Conservation (phyloP, 108 stramenopile species). For the Mediolabrus comicus region DNA sequence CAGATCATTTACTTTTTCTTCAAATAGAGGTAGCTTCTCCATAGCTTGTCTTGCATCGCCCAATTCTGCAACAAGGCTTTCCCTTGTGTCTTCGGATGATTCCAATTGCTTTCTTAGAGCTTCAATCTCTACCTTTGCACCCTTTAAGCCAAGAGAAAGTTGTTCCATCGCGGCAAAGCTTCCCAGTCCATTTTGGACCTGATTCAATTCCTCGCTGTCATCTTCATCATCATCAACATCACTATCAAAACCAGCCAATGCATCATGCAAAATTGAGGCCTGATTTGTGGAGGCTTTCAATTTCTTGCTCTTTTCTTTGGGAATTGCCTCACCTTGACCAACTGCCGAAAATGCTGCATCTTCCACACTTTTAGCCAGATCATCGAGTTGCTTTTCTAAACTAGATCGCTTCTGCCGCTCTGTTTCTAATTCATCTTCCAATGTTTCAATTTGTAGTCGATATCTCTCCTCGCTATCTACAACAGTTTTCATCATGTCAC, state of each 20-base stretch:
- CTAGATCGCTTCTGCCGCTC: constrained; percentile 61
- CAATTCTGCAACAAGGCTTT: constrained; percentile 59
- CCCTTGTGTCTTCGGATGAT: constrained; percentile 63
- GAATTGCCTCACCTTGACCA: constrained; percentile 1
- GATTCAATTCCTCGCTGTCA: constrained; percentile 28
- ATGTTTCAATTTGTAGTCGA: constrained; percentile 55
- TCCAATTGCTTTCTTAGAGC: constrained; percentile 54
- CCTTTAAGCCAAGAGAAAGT: constrained; percentile 66
- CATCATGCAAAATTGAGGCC: constrained; percentile 70
- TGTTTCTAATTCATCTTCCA: constrained; percentile 55
- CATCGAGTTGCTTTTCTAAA: constrained; percentile 64
- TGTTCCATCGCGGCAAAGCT: constrained; percentile 82
- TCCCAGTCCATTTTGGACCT: constrained; percentile 24
- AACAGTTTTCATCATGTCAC: constrained; percentile 75
- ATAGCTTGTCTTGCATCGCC: constrained; percentile 57
- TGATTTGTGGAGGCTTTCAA: constrained; percentile 58
- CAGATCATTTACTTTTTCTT: constrained; percentile 65
- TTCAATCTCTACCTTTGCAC: constrained; percentile 59
- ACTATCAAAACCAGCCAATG: constrained; percentile 58
- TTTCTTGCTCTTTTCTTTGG: constrained; percentile 56
- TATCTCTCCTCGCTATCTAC: constrained; percentile 82
- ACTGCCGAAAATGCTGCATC: constrained; percentile 15
- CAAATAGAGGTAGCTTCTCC: constrained; percentile 71
- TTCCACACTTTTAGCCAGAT: constrained; percentile 57
- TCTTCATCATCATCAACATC: constrained; percentile 57